Evolutionary conservation across 2,329 filamentous ascomycete species (phyloP).

Genomic region (Ophiostoma ulmi): DNA sequence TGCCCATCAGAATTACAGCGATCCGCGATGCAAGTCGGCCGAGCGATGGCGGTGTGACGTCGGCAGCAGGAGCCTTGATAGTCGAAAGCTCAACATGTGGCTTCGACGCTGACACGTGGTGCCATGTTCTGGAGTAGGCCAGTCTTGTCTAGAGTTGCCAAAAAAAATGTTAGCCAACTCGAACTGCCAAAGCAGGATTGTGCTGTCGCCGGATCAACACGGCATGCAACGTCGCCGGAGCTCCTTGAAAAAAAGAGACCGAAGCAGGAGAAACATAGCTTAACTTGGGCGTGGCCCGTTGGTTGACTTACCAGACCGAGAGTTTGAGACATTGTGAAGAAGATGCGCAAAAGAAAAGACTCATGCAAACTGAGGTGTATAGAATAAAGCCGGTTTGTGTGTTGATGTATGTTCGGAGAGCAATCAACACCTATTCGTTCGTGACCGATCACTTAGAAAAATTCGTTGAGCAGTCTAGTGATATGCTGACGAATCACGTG

Average conservation of each 20-base stretch:
- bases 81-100: slow-evolving; percentile 55
- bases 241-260: neutral
- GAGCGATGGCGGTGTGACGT: slow-evolving; percentile 67
- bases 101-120: slow-evolving; percentile 69
- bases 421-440: neutral
- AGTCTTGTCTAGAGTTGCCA: slow-evolving; percentile 67
- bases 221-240: neutral
- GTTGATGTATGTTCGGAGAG: neutral
- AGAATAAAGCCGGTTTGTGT: neutral
- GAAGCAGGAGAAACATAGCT: neutral
- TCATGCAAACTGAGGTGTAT: neutral
- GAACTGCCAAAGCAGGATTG: neutral
- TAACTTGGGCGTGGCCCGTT: neutral
- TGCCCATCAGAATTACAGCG: slow-evolving; percentile 87
- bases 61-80: slow-evolving; percentile 46
- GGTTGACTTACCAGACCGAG: slow-evolving; percentile 60
- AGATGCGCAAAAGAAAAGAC: neutral
- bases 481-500: slow-evolving; percentile 8
- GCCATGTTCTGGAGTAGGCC: slow-evolving; percentile 95
- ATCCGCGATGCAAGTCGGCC: slow-evolving; percentile 86
- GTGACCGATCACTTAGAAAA: neutral
- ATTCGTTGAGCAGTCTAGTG: neutral
- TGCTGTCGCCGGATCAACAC: neutral
- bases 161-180: neutral
- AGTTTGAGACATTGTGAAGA: slow-evolving; percentile 64